Evolutionary conservation across 768 basidiomycete genomes (phyloP), one percentile per base, ranked within the genome.

Genomic region (Galerina marginata): DNA sequence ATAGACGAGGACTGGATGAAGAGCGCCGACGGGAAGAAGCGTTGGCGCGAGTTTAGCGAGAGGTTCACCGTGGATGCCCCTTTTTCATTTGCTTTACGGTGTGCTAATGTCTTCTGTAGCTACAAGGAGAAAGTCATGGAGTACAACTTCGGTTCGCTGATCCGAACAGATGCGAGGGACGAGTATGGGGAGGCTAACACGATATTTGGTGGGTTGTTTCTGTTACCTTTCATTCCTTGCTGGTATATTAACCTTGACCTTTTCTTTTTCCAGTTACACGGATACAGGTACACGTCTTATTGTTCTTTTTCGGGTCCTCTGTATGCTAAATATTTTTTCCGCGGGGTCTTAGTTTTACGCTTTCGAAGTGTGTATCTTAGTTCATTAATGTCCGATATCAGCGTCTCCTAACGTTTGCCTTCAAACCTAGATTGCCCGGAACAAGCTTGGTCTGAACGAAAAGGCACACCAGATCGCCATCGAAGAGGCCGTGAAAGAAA

Each of bases 1-100:
- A 77, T 99, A 5, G 89, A 96, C 72, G 97, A 99, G 74, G 91
- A 95, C 1, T 87, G 87, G 84, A 89, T 99, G 87, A 99, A 99
- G 83, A 92, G 87, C 61, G 74, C 81, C 1, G 83, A 86, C 9
- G 95, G 92, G 52, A 99, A 99, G 82, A 88, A 89, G 72, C 81
- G 85, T 60, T 99, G 97, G 97, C 81, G 96, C 50, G 84, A 83
- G 6, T 99, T 96, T 72, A 93, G 96, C 73, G 83, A 83, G 61
- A 72, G 81, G 89, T 94, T 68, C 61, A 76, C 60, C 47, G 36
- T 58, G 54, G 25, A 7, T 29, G 33, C 26, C 25, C 20, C 47
- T 26, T 38, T 37, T 61, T 42, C 15, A 16, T 38, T 43, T 23
- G 26, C 7, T 29, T 25, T 40, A 3, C 39, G 23, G 9, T 51